phyloP scores from a whole-genome alignment of 495 filamentous ascomycete genomes.

The Thozetella sp. region DNA sequence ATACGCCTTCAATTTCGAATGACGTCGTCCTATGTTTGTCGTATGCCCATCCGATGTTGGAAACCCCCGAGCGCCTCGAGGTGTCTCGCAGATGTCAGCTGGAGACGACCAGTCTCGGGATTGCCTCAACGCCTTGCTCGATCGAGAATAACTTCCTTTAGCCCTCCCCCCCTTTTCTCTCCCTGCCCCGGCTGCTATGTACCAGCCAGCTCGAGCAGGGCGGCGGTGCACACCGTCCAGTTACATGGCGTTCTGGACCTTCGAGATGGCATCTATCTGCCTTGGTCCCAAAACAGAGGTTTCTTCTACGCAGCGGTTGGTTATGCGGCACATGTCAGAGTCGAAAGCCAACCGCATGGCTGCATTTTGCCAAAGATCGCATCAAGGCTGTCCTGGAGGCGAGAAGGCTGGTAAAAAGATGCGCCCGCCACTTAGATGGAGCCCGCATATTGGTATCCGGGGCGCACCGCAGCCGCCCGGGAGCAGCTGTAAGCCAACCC shows the following conservation, averaged over 20 bases:
- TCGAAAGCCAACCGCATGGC: neutral
- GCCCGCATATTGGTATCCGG: conserved; percentile 7
- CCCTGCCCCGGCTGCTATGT: neutral
- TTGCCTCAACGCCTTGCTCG: too few relatives aligned
- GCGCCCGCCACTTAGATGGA: neutral
- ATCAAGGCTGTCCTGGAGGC: neutral
- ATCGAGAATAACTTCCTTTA: neutral
- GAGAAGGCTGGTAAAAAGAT: conserved; percentile 3
- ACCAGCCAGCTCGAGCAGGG: neutral
- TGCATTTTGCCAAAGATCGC: conserved; percentile 7
- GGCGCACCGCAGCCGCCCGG: neutral
- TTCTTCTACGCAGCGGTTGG: too few relatives aligned
- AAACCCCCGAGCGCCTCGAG: neutral
- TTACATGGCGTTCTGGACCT: neutral
- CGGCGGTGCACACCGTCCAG: neutral
- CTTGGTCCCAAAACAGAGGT: too few relatives aligned
- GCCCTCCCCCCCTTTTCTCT: neutral
- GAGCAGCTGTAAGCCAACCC: too few relatives aligned
- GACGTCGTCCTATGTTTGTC: neutral
- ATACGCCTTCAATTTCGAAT: neutral
- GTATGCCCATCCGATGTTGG: neutral
- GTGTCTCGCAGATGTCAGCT: neutral
- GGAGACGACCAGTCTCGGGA: neutral
- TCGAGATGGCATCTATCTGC: neutral
- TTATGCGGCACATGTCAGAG: neutral